A percentile compares a stretch with the other conserved stretches of the same genome.
Conservation (phyloP, 257 asterid genomes). For the Capsicum baccatum region DNA sequence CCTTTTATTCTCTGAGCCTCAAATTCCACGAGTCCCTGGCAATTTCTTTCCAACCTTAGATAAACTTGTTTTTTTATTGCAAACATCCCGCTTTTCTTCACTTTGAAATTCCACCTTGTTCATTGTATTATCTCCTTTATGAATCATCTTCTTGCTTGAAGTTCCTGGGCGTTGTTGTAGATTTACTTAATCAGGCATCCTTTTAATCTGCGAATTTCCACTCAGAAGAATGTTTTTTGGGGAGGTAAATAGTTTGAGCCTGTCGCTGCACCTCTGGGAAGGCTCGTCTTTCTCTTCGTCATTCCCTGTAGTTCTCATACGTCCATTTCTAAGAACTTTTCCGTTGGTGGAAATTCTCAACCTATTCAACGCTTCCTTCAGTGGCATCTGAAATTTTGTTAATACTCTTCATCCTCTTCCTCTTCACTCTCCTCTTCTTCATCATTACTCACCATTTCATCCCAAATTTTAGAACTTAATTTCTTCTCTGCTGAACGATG, state of each 20-base stretch:
- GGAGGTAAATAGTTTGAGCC: constrained; percentile 12
- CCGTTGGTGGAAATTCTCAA: constrained; percentile 1
- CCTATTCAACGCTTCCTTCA: not conserved
- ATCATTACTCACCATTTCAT: constrained; percentile 21
- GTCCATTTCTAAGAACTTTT: constrained; percentile 2
- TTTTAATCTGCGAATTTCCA: constrained; percentile 35
- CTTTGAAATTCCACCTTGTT: constrained; percentile 36
- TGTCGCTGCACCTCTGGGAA: constrained; percentile 15
- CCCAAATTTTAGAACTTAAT: constrained; percentile 2
- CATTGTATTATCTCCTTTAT: constrained; percentile 31
- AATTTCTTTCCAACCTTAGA: constrained; percentile 33
- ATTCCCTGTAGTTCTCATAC: constrained; percentile 23
- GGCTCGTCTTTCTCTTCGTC: constrained; percentile 27
- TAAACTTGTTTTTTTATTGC: constrained; percentile 41
- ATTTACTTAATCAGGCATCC: constrained; percentile 33
- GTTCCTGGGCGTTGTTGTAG: constrained; percentile 21
- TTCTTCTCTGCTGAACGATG: constrained; percentile 32
- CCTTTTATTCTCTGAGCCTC: constrained; percentile 40
- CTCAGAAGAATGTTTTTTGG: constrained; percentile 20
- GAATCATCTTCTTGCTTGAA: constrained; percentile 29
- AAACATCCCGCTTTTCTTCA: constrained; percentile 57
- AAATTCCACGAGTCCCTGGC: constrained; percentile 34
- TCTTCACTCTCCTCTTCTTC: constrained; percentile 38
- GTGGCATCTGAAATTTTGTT: constrained; percentile 30
- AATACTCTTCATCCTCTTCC: constrained; percentile 30